Evolutionary conservation across 371 early-diverging fungal genomes (phyloP), one percentile per base, ranked within the genome.

Genomic region (Gilbertella persicaria): DNA sequence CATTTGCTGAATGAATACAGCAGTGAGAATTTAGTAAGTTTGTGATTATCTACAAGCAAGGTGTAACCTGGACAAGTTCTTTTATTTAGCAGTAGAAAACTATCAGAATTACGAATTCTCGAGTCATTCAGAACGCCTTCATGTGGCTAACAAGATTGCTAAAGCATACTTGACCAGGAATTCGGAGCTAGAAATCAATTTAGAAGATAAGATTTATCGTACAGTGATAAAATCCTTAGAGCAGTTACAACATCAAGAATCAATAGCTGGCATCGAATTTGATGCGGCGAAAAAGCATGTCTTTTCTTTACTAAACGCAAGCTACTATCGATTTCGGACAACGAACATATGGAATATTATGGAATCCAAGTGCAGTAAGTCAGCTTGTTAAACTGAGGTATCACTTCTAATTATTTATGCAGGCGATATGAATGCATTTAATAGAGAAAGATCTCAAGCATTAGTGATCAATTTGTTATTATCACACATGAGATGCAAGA

Each of bases 41-140:
- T 14, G 24, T 41, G 14, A 29, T 12, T 24, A 26, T n/a, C 9
- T 42, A 28, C 12, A 24, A 41, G 17, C 19, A 12, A 17, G 9
- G 30, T 33, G 7, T n/a, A 0, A 16, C 12, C 24, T 13, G 16
- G 9, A 26, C 3, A 21, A 44, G 68, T 78, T 78, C 42, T 78
- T 78, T 47, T 74, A 62, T 43, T 53, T 78, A 10, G 80, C 80
- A 23, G 73, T 78, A 1, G 80, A 78, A 20, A 78, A 70, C 36
- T 78, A 75, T 45, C 61, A 79, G 43, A 49, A 56, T 14, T 55
- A 59, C 23, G 45, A 51, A 2, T 79, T 70, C 41, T 28, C 43
- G 17, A 65, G 39, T 23, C 42, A 56, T 42, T 20, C n/a, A 9
- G 62, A 69, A 21, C 58, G 74, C 54, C 50, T 53, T n/a, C 49